A percentile compares a stretch with the other conserved stretches of the same genome.
Conservation (phyloP, 2,329 filamentous ascomycete genomes). For the Ascochyta pisi region DNA sequence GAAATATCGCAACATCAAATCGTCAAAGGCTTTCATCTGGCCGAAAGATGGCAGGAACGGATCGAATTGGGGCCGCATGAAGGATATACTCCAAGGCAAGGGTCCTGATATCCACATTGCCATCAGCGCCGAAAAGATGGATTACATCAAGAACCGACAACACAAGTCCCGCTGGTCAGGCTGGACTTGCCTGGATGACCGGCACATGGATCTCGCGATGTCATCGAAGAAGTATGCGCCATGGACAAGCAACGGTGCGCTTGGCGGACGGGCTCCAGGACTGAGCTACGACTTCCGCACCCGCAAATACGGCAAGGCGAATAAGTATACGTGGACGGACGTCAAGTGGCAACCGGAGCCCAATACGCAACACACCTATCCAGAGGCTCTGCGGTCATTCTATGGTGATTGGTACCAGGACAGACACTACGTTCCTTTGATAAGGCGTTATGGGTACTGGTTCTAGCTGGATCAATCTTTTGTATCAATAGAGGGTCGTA, state of each 20-base stretch:
- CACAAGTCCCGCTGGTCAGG: slow-evolving; percentile 46
- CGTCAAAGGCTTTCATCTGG: slow-evolving; percentile 53
- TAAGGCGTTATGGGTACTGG: neutral
- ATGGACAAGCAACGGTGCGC: slow-evolving; percentile 22
- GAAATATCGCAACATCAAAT: slow-evolving; percentile 33
- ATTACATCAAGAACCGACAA: slow-evolving; percentile 49
- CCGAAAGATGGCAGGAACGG: slow-evolving; percentile 53
- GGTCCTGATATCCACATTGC: slow-evolving; percentile 57
- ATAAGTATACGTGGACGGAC: slow-evolving; percentile 42
- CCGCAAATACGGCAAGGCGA: slow-evolving; percentile 39
- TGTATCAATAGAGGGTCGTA: no score
- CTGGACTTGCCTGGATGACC: slow-evolving; percentile 40
- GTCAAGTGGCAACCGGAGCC: slow-evolving; percentile 38
- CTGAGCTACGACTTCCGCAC: slow-evolving; percentile 47
- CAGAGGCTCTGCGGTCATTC: slow-evolving; percentile 36
- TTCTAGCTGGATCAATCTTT: neutral
- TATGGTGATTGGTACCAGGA: slow-evolving; percentile 40
- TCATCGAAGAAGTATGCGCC: slow-evolving; percentile 22
- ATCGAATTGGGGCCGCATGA: slow-evolving; percentile 48
- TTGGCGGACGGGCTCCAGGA: slow-evolving; percentile 24
- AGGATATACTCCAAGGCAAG: slow-evolving; percentile 51
- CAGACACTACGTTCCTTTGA: slow-evolving; percentile 19
- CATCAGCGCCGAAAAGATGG: slow-evolving; percentile 46
- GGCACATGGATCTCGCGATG: slow-evolving; percentile 21
- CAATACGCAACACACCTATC: slow-evolving; percentile 27